Conservation (phyloP, 1,139 yeast species). For the Pichia sp. region DNA sequence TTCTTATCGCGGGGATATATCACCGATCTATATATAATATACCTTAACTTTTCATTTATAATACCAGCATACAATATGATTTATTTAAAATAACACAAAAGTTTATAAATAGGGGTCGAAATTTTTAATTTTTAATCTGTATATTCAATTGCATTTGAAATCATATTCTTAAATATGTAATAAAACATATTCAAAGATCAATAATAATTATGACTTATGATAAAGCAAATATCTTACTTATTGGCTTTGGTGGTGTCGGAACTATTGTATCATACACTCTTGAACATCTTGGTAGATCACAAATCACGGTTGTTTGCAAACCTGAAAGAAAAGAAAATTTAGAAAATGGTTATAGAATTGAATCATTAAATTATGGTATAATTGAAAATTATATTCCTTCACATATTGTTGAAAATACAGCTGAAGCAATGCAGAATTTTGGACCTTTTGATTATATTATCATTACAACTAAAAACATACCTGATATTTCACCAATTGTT, state of each 20-base stretch:
- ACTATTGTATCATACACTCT: conserved; percentile 58
- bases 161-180: no score
- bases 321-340: conserved; percentile 50
- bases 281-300: conserved; percentile 40
- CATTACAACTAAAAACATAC: conserved; percentile 65
- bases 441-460: conserved; percentile 61
- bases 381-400: conserved; percentile 50
- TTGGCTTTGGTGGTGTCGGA: conserved; percentile 74
- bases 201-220: no score
- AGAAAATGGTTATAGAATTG: conserved; percentile 52
- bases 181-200: no score
- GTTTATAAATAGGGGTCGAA: no score
- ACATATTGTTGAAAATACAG: conserved; percentile 31
- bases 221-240: conserved; percentile 37
- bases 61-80: no score
- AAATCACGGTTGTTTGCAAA: conserved; percentile 57
- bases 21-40: no score
- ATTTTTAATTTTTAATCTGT: no score
- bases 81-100: no score
- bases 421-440: conserved; percentile 21
- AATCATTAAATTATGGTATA: conserved; percentile 55
- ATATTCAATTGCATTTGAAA: no score
- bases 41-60: no score
- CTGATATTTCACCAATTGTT: conserved; percentile 55
- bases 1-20: no score